Evolutionary conservation across 768 basidiomycete genomes (phyloP), one percentile per base, ranked within the genome.

Genomic region (Tricholoma sp.): DNA sequence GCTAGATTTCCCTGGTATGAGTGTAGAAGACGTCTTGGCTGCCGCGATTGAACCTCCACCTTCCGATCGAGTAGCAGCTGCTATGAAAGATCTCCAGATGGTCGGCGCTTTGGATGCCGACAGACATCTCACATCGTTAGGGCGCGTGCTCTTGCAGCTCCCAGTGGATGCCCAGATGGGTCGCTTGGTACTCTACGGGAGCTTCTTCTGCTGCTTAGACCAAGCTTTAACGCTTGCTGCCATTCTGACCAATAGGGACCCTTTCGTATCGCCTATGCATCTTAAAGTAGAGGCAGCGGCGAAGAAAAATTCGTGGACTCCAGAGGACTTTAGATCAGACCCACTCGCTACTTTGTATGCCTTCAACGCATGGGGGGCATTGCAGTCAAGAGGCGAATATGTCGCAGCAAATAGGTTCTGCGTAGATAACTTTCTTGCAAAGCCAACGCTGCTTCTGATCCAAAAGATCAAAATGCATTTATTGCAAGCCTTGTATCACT

Each of bases 141-240:
- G 95, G 13, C 82, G 86, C 18, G 89, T 98, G 12, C 80, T 98
- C 20, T 81, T 95, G 11, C 89, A 94, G 65, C 74, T 97, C 0
- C 95, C 95, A 3, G 85, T 97, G 39, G 94, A 97, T 52, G 91
- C 84, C 1, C 89, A 91, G 57, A 84, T 98, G 74, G 95, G 93
- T 51, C 86, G 93, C 55, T 76, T 98, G 50, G 88, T 94, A 52
- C 78, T 98, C 4, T 93, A 87, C 68, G 95, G 95, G 15, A 84
- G 86, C 65, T 91, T 97, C 77, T 96, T 96, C 84, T 84, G 89
- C 57, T 97, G 94, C 70, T 76, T 98, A 41, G 90, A 94, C 67
- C 82, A 85, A 51, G 90, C 91, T 0, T 70, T 98, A 59, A 91
- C 93, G 4, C 80, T 97, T 49, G 94, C 95, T n/a, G 92, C 93